Percentiles rank a stretch among this genome's conserved stretches.
These are phyloP conservation scores for thale cress (Arabidopsis thaliana) DNA, from an alignment of 345 rosid genomes.

Conservation along the genomic window DNA sequence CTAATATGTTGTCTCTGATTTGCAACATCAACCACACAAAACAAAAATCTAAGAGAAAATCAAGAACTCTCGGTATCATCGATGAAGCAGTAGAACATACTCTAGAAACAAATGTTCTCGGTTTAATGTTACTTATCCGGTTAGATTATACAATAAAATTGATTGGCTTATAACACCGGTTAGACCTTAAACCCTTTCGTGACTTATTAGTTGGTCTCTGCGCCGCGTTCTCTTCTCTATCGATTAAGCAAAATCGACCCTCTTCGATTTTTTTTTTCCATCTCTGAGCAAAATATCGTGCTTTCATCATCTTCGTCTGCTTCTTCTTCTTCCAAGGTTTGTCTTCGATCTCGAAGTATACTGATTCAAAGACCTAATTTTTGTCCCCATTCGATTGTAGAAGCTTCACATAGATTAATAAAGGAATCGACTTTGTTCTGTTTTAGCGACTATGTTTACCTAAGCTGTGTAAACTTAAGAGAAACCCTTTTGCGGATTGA, in stretches of 20 bases:
- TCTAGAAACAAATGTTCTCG: too few relatives aligned
- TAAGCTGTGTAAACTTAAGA: background rate
- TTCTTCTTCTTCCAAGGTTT: background rate
- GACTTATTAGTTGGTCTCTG: background rate
- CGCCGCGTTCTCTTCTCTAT: slow-evolving; percentile 4
- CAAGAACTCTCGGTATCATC: background rate
- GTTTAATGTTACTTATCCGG: background rate
- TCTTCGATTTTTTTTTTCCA: background rate
- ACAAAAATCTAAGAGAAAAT: background rate
- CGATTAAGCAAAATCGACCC: background rate
- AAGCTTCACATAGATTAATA: background rate
- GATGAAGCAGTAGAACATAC: too few relatives aligned
- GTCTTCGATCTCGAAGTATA: background rate
- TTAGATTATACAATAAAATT: background rate
- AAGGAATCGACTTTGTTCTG: background rate
- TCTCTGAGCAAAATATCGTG: background rate
- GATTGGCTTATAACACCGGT: background rate
- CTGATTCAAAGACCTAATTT: background rate
- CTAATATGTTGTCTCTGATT: background rate
- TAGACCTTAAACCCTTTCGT: slow-evolving; percentile 5
- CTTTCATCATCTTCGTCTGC: background rate
- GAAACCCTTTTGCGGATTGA: background rate
- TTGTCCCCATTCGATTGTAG: background rate
- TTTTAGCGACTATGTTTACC: background rate
- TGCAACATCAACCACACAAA: background rate